Percentiles rank a stretch among this genome's conserved stretches.
Conservation (phyloP, 768 basidiomycete genomes). For the Pleurotus cornucopiae region DNA sequence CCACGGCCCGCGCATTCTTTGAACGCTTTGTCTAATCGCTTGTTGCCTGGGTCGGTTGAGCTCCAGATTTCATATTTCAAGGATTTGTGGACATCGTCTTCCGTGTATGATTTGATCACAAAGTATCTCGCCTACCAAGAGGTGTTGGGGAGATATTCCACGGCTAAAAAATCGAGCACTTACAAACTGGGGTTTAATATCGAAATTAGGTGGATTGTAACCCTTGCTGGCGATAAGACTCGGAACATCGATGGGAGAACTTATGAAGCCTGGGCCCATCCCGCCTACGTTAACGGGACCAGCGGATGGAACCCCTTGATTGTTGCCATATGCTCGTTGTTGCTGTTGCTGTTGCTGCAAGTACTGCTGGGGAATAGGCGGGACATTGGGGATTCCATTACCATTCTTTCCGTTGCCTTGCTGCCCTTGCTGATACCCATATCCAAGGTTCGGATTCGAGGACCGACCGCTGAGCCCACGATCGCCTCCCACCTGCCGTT, state of each 20-base stretch:
- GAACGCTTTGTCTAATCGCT: conserved; percentile 95
- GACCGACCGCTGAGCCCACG: conserved; percentile 48
- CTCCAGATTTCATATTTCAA: conserved; percentile 98
- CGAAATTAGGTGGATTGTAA: conserved; percentile 86
- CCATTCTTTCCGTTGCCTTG: conserved; percentile 27
- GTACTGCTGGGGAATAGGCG: conserved; percentile 71
- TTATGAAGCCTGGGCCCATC: conserved; percentile 41
- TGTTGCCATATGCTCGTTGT: conserved; percentile 4
- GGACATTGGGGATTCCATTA: conserved; percentile 55
- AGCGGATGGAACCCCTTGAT: conserved; percentile 37
- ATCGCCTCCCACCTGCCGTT: conserved; percentile 32
- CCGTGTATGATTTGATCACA: conserved; percentile 98
- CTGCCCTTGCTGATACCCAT: conserved; percentile 51
- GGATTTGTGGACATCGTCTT: conserved; percentile 98
- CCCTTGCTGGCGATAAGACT: conserved; percentile 84
- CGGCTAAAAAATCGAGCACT: conserved; percentile 20
- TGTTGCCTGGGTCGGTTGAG: conserved; percentile 95
- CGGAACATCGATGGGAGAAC: conserved; percentile 79
- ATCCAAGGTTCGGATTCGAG: conserved; percentile 70
- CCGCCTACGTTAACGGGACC: conserved; percentile 32
- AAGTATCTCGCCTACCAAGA: conserved; percentile 77
- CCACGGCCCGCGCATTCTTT: conserved; percentile 89
- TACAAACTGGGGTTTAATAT: conserved; percentile 74
- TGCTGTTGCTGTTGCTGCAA: conserved; percentile 56
- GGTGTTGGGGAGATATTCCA: no score